Conservation (phyloP, 257 asterid genomes). For the Plectranthus barbatus region DNA sequence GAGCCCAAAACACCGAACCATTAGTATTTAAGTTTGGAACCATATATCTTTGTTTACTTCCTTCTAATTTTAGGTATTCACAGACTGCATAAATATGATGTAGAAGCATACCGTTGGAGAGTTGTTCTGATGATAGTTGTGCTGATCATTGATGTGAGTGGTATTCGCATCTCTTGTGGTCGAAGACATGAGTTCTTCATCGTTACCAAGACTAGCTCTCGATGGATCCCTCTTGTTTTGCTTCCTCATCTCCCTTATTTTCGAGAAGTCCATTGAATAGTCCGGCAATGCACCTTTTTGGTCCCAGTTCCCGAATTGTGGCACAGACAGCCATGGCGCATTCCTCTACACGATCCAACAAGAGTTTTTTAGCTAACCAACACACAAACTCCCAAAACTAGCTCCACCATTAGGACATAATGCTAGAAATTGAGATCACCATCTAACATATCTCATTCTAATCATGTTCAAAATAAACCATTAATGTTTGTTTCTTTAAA, state of each 20-base stretch:
- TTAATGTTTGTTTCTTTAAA: too few relatives aligned
- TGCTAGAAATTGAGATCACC: too few relatives aligned
- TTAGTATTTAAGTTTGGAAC: too few relatives aligned
- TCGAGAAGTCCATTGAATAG: slow-evolving; percentile 81
- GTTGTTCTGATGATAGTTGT: slow-evolving; percentile 37
- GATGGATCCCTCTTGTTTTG: slow-evolving; percentile 83
- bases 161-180: slow-evolving; percentile 28
- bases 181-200: slow-evolving; percentile 60
- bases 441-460: too few relatives aligned
- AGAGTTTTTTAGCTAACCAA: background rate
- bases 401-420: too few relatives aligned
- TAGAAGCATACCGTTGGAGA: slow-evolving; percentile 54
- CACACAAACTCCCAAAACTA: too few relatives aligned
- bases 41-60: background rate
- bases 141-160: slow-evolving; percentile 23
- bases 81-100: too few relatives aligned
- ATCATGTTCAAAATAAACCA: too few relatives aligned
- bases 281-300: slow-evolving; percentile 75
- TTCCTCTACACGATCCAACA: slow-evolving; percentile 32
- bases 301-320: slow-evolving; percentile 96
- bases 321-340: slow-evolving; percentile 79
- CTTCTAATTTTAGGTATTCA: background rate
- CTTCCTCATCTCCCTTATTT: slow-evolving; percentile 78
- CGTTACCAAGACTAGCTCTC: slow-evolving; percentile 88
- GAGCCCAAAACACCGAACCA: background rate